Base-by-base conservation (phyloP, 2,329 filamentous ascomycete species). In the Neopestalotiopsis clavispora region DNA sequence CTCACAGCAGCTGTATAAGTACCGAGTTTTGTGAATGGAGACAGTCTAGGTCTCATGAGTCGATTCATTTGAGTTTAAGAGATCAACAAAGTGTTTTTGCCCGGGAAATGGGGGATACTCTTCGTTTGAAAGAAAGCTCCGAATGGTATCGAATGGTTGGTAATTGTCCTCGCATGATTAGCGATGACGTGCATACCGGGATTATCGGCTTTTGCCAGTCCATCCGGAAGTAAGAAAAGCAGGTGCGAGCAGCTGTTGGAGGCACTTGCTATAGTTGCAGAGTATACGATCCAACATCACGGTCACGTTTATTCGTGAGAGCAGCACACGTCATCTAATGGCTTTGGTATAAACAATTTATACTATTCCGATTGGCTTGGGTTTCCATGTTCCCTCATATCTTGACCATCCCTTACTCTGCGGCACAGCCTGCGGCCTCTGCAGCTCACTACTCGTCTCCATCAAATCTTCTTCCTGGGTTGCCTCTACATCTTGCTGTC, bases 361-460 rank as follows among this genome's bases (percentile, higher is more conserved):
- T 9, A 85, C 82, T 66, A 86, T 80, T 4, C 88, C 88, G 72
- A 90, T 90, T 0, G 88, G 88, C 72, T 85, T 88, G 10, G 87
- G 83, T 69, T 83, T 84, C 88, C 88, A 90, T 2, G 80, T 75
- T 7, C 86, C 86, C 63, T 85, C 78, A 71, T 85, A 86, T 68
- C 80, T 79, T 28, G 80, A 79, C 88, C 88, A 90, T 30, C 81
- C 80, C 58, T 75, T 75, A 13, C 73, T 72, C 66, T 72, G 73
- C 57, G 32, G 67, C 14, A 69, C n/a, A 4, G 63, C 42, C 57
- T 73, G 68, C 28, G 67, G 67, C 63, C 58, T 61, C 57, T 74
- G 71, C 58, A 79, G 68, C 67, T 73, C 70, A 30, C 71, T 71
- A 42, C 72, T 72, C 5, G 73, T 67, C 34, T 73, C 57, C 20